A percentile compares a stretch with the other conserved stretches of the same genome.
Evolutionary conservation across 2,329 filamentous ascomycete genomes (phyloP).

Genomic region (Fusarium sp.): DNA sequence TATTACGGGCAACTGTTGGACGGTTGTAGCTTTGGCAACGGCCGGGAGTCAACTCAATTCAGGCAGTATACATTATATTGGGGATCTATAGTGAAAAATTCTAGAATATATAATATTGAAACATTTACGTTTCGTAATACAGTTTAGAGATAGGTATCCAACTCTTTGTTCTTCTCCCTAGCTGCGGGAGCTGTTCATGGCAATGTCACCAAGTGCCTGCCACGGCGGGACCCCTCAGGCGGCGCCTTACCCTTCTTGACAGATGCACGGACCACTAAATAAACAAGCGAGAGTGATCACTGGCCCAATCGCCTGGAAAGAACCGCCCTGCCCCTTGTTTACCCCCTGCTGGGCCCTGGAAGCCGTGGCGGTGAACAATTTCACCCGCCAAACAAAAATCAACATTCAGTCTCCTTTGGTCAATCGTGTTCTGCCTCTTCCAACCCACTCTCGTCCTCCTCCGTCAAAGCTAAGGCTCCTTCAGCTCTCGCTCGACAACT

Average conservation of each 20-base stretch:
- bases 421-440: slow-evolving; percentile 43
- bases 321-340: slow-evolving; percentile 44
- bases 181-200: slow-evolving; percentile 3
- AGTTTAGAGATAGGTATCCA: neutral
- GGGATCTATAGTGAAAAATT: too few species aligned
- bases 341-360: slow-evolving; percentile 35
- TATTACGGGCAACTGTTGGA: slow-evolving; percentile 5
- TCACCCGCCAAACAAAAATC: slow-evolving; percentile 52
- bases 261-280: slow-evolving; percentile 47
- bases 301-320: slow-evolving; percentile 36
- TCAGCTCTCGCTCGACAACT: slow-evolving; percentile 48
- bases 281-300: slow-evolving; percentile 51
- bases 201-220: slow-evolving; percentile 26
- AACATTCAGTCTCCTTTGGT: slow-evolving; percentile 45
- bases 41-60: neutral
- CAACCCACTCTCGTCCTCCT: slow-evolving; percentile 45
- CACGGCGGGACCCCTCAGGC: slow-evolving; percentile 35
- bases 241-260: slow-evolving; percentile 45
- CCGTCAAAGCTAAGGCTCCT: slow-evolving; percentile 50
- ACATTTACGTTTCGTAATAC: neutral
- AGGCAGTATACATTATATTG: too few species aligned
- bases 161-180: slow-evolving; percentile 13
- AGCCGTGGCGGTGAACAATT: slow-evolving; percentile 53
- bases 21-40: neutral
- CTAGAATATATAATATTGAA: too few species aligned